Base-by-base conservation (phyloP, 164 flowering plant species). In the Akebia trifoliata region DNA sequence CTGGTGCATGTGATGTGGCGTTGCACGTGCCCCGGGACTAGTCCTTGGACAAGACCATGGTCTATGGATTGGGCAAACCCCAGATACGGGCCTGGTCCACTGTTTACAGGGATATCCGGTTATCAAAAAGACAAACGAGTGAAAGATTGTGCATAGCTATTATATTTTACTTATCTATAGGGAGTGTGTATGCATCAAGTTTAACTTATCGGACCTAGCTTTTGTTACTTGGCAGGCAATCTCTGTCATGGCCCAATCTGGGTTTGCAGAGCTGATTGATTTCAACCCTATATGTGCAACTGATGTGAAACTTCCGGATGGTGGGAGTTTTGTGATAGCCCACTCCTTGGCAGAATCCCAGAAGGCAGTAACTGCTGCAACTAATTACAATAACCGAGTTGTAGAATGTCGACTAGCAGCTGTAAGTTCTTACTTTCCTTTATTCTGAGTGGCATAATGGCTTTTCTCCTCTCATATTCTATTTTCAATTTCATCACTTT, bases 341-440 rank as follows among this genome's bases (percentile, higher is more conserved):
- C 83, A 94, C 74, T 94, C 95, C 48, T 66, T 90, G 73, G 97
- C 97, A 30, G 96, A 90, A 67, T 94, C 99, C 11, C 86, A 86
- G 64, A 94, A 94, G 62, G 97, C 99, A 32, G 96, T 87, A 40
- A 94, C 99, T 62, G 99, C 97, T 60, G 97, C 97, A 7, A 88
- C 86, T 47, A 94, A 94, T 69, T 90, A 94, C 73, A 94, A 94
- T 68, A 90, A 94, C 67, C 74, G 95, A 55, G 99, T 94, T 65
- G 95, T 88, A 51, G 99, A 94, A 71, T 94, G 97, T 58, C 87
- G 91, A 38, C 76, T 94, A 37, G 96, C 99, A 62, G 63, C 96
- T 59, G 99, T 89, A 76, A 77, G 98, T 57, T 54, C 36, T 44
- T 12, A 11, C n/a, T 39, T 39, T 30, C 43, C 18, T 28, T 30